Base-by-base conservation (phyloP, 2,329 filamentous ascomycete species). In the Pseudocercospora fijiensis region DNA sequence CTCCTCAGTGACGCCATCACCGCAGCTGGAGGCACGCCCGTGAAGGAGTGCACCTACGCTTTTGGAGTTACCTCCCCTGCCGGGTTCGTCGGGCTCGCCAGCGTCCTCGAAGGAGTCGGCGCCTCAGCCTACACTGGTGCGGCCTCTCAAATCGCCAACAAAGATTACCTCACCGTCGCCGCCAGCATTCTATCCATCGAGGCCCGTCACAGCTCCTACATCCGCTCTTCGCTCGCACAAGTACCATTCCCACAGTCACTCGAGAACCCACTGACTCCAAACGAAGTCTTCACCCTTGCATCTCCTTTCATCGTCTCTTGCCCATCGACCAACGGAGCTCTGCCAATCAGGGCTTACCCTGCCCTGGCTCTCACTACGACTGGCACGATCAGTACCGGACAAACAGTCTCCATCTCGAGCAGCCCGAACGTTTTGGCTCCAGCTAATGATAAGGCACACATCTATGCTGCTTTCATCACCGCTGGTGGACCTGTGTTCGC, bases 261-360 rank as follows among this genome's bases (percentile, higher is more conserved):
- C 67, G 87, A 89, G 67, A 80, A 82, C 24, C 85, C 86, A 0
- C 79, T 89, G 41, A 76, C 77, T 67, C 80, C 84, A 71, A 82
- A 87, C 74, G 77, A 83, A 70, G 86, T 90, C 55, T 88, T 82
- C 79, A 86, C 86, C 2, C 81, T 90, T 20, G 87, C 87, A 0
- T 81, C 85, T 0, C 78, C 80, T 60, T 89, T 89, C 76, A 87
- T 90, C 74, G 79, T 75, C 4, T 75, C 77, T 1, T 89, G 86
- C 75, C 85, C 87, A 1, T 66, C 77, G 6, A 78, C 76, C 68
- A 88, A 88, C 73, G 76, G 81, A 0, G 67, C 77, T 1, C 79
- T 89, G 1, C 85, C 86, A 1, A 82, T 90, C 72, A 86, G 82
- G 76, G 83, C 58, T 73, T 10, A 65, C 62, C 30, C 60, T 70